Base-by-base conservation (phyloP, 2,329 filamentous ascomycete species). In the Thielaviopsis ethacetica region DNA sequence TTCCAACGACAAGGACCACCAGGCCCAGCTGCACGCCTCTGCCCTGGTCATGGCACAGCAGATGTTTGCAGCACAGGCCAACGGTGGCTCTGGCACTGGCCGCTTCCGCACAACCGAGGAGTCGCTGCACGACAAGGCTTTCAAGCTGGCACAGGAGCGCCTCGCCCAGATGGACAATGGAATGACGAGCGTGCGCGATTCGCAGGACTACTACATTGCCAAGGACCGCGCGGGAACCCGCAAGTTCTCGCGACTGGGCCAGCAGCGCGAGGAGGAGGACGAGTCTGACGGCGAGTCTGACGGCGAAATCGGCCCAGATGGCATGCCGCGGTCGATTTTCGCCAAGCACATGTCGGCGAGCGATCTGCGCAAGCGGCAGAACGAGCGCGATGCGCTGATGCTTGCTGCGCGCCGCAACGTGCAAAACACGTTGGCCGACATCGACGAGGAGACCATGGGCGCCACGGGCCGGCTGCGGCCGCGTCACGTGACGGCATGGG, bases 21-120 rank as follows among this genome's bases (percentile, higher is more conserved):
- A 84, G 52, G 85, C 89, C 64, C 82, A 83, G 4, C 74, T 95
- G 2, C 85, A 85, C 63, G 88, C 89, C 30, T 91, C 89, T 21
- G 89, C 91, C 2, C 75, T 95, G 2, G 88, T 86, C 12, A 95
- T 96, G 89, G 90, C 91, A 6, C 86, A 85, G 70, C 82, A 85
- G 64, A 91, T 95, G 83, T 95, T 90, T 67, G 80, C 75, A 12
- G 75, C 81, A 38, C 84, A 89, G 64, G 81, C 88, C 62, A 80
- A 78, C 62, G 77, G 77, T 62, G 74, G 79, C 13, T 53, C 19
- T 24, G 34, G 57, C 24, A 27, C 6, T 19, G 27, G 19, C 15
- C 9, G 15, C 17, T 24, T 7, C 22, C 17, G 38, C 52, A 49
- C 26, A 15, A 27, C 34, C 12, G 54, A 51, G n/a, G 55, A 54